phyloP scores from a whole-genome alignment of 352 stramenopile genomes.

The Globisporangium perplexum region DNA sequence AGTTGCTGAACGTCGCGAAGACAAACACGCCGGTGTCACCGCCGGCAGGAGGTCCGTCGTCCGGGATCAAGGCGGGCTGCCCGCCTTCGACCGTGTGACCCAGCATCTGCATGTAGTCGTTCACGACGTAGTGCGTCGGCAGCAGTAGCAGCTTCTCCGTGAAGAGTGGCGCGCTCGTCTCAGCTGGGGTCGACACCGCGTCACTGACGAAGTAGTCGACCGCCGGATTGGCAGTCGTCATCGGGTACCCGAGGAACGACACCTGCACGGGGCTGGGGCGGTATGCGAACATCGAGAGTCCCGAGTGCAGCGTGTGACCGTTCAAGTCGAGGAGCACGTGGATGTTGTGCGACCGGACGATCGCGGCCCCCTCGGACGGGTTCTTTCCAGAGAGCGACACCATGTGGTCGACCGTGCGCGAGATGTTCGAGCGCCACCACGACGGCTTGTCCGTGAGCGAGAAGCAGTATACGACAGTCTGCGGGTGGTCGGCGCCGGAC shows the following conservation, averaged over 20 bases:
- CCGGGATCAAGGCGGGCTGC: slow-evolving; percentile 14
- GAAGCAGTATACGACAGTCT: slow-evolving; percentile 64
- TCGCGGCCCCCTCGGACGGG: slow-evolving; percentile 30
- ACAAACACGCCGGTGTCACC: slow-evolving; percentile 29
- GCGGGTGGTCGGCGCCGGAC: slow-evolving; percentile 17
- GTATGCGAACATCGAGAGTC: slow-evolving; percentile 56
- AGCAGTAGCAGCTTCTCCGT: slow-evolving; percentile 73
- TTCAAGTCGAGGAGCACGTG: slow-evolving; percentile 83
- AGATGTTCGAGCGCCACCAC: slow-evolving; percentile 85
- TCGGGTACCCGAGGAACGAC: slow-evolving; percentile 71
- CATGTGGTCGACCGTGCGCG: slow-evolving; percentile 52
- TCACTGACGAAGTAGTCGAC: slow-evolving; percentile 76
- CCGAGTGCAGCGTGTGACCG: slow-evolving; percentile 75
- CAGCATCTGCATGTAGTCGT: slow-evolving; percentile 81
- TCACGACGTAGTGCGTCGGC: slow-evolving; percentile 74
- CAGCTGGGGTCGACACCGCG: slow-evolving; percentile 37
- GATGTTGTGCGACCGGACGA: slow-evolving; percentile 48
- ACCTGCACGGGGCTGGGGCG: slow-evolving; percentile 64
- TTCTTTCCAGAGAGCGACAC: slow-evolving; percentile 62
- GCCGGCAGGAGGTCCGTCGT: slow-evolving; percentile 1
- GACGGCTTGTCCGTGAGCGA: slow-evolving; percentile 43
- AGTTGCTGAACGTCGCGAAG: slow-evolving; percentile 85
- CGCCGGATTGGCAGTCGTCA: slow-evolving; percentile 49
- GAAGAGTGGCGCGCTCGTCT: slow-evolving; percentile 33
- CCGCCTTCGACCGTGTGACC: slow-evolving; percentile 35